Evolutionary conservation across 768 basidiomycete species (phyloP).

Genomic region (Thelephora ganbajun): DNA sequence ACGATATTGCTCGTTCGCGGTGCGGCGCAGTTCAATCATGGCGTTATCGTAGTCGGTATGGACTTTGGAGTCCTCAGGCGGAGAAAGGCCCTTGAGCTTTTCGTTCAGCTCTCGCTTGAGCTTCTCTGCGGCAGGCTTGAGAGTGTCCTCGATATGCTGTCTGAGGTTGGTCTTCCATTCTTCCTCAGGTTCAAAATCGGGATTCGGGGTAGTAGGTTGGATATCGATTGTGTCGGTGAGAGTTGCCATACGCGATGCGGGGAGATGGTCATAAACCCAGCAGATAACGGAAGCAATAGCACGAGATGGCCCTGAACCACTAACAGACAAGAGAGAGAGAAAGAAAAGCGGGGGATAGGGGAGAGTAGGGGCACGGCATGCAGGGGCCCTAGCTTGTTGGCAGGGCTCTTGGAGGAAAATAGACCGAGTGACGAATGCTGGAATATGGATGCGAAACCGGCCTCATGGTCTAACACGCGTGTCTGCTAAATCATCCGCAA

Average conservation of each 20-base stretch:
- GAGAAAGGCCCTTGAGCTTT: slow-evolving; percentile 32
- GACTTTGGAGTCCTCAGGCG: slow-evolving; percentile 20
- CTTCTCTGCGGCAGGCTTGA: slow-evolving; percentile 34
- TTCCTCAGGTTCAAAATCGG: slow-evolving; percentile 35
- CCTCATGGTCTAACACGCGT: no score
- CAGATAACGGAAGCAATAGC: background rate
- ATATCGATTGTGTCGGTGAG: background rate
- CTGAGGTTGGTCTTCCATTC: slow-evolving; percentile 36
- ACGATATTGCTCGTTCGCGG: slow-evolving; percentile 34
- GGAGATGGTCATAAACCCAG: background rate
- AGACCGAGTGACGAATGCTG: background rate
- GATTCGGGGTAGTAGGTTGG: slow-evolving; percentile 4
- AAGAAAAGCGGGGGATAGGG: background rate
- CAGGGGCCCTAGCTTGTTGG: background rate
- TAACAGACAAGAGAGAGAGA: background rate
- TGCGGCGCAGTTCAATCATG: slow-evolving; percentile 28
- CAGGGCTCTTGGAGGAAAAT: background rate
- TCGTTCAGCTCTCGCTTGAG: slow-evolving; percentile 44
- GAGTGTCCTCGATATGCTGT: slow-evolving; percentile 36
- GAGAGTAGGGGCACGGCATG: background rate
- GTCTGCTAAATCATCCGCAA: no score
- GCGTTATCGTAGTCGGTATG: slow-evolving; percentile 23
- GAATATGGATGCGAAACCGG: no score
- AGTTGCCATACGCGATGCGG: background rate
- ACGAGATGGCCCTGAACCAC: background rate